Percentiles rank a stretch among this genome's conserved stretches.
phyloP scores from a whole-genome alignment of 805 yeast genomes.

The Yamadazyma scolyti region DNA sequence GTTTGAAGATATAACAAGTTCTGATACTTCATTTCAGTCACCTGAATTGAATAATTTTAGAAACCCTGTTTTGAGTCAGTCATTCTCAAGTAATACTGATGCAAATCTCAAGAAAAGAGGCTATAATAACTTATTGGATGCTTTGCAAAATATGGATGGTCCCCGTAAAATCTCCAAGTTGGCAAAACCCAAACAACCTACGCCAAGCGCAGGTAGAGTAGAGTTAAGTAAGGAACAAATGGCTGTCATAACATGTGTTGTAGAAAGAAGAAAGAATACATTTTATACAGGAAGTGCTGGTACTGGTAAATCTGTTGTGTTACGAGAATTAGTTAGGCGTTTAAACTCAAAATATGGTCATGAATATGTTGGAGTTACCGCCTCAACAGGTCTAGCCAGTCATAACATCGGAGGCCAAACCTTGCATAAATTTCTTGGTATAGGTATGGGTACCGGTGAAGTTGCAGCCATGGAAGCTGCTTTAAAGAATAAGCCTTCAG shows the following conservation, averaged over 20 bases:
- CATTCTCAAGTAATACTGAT: not conserved
- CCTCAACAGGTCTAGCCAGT: constrained; percentile 96
- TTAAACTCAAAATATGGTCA: constrained; percentile 41
- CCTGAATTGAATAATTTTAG: constrained; percentile 35
- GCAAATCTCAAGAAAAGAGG: not conserved
- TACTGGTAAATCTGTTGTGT: constrained; percentile 76
- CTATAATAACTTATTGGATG: not conserved
- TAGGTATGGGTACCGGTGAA: constrained; percentile 69
- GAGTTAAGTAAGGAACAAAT: constrained; percentile 40
- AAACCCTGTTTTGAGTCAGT: constrained; percentile 29
- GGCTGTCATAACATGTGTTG: constrained; percentile 47
- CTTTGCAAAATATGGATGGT: not conserved
- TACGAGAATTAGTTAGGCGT: constrained; percentile 58
- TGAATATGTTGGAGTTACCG: constrained; percentile 75
- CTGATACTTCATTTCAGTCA: constrained; percentile 36
- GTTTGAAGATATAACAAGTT: constrained; percentile 25
- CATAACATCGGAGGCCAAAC: constrained; percentile 91
- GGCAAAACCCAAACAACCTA: no score
- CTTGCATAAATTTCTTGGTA: constrained; percentile 78
- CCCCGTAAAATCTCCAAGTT: constrained; percentile 1
- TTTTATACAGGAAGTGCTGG: constrained; percentile 87
- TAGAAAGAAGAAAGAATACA: constrained; percentile 48
- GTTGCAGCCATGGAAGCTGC: constrained; percentile 42
- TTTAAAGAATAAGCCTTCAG: constrained; percentile 44
- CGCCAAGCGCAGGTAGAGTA: no score